These are phyloP conservation scores for Pestalotiopsis sp. DNA, from an alignment of 2,329 filamentous ascomycete species.

Conservation along the genomic window DNA sequence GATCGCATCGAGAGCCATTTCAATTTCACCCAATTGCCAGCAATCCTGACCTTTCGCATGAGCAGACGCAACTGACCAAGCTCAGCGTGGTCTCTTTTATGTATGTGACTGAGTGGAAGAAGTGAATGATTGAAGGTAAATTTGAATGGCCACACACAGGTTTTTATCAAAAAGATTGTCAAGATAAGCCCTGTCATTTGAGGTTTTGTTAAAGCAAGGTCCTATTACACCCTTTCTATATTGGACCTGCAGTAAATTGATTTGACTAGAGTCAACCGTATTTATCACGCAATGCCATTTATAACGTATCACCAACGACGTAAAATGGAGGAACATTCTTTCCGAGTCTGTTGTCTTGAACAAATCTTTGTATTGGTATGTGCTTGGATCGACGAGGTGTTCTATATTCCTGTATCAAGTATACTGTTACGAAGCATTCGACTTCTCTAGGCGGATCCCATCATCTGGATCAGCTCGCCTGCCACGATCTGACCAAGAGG, in stretches of 20 bases:
- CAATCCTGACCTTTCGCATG: constrained; percentile 33
- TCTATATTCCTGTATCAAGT: not conserved
- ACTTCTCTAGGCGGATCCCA: not conserved
- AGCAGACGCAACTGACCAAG: not conserved
- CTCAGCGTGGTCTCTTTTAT: not conserved
- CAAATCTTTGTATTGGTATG: not conserved
- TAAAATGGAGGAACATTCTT: not conserved
- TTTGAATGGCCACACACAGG: too few relatives aligned
- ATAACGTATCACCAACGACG: too few relatives aligned
- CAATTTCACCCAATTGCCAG: constrained; percentile 40
- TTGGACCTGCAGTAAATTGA: too few relatives aligned
- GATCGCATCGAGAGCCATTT: constrained; percentile 32
- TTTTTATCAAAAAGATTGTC: too few relatives aligned
- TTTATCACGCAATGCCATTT: too few relatives aligned
- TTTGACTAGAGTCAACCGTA: too few relatives aligned
- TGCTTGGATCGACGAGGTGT: not conserved
- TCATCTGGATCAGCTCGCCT: constrained; percentile 3
- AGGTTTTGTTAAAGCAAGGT: too few relatives aligned
- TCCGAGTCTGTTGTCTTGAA: not conserved
- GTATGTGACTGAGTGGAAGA: not conserved
- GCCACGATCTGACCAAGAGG: constrained; percentile 9
- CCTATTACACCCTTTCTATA: too few relatives aligned
- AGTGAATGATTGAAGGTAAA: not conserved
- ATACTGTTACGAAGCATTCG: not conserved
- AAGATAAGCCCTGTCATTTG: too few relatives aligned